Evolutionary conservation across 108 stramenopile genomes (phyloP).

Genomic region (Cyclotella atomus): DNA sequence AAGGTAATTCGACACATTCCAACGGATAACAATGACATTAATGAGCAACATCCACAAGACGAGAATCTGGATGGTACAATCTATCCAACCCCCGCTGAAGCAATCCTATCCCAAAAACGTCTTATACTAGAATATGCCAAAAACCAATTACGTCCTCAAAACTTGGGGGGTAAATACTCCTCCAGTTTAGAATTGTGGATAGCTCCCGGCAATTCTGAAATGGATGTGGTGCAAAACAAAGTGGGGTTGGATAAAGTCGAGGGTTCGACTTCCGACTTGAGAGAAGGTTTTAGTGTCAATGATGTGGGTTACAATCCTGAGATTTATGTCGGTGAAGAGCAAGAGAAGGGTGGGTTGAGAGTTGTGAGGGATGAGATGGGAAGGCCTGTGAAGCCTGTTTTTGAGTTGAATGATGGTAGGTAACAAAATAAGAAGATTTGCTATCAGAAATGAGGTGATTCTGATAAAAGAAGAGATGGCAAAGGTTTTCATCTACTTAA

Average conservation of each 20-base stretch:
- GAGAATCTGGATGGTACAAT: conserved; percentile 20
- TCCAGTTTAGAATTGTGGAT: conserved; percentile 70
- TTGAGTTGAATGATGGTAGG: conserved; percentile 56
- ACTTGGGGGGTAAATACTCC: conserved; percentile 74
- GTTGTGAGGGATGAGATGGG: conserved; percentile 68
- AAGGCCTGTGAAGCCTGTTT: conserved; percentile 69
- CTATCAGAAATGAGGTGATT: too few relatives aligned
- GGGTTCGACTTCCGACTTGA: conserved; percentile 58
- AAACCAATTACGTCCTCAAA: conserved; percentile 74
- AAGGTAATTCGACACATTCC: conserved; percentile 59
- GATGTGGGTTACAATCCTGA: conserved; percentile 86
- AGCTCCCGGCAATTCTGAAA: conserved; percentile 85
- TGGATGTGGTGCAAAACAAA: conserved; percentile 85
- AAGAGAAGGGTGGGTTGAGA: conserved; percentile 73
- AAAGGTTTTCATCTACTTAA: too few relatives aligned
- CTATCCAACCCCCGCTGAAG: conserved; percentile 50
- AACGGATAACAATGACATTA: too few relatives aligned
- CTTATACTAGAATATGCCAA: conserved; percentile 85
- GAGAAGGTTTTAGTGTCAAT: conserved; percentile 57
- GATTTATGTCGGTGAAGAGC: conserved; percentile 87
- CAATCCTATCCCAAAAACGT: conserved; percentile 76
- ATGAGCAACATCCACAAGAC: conserved; percentile 9
- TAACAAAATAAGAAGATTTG: too few relatives aligned
- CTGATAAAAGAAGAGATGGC: too few relatives aligned
- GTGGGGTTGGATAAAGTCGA: conserved; percentile 55